phyloP scores from a whole-genome alignment of 192 early-diverging fungal genomes.

The Borealophlyctis nickersoniae region DNA sequence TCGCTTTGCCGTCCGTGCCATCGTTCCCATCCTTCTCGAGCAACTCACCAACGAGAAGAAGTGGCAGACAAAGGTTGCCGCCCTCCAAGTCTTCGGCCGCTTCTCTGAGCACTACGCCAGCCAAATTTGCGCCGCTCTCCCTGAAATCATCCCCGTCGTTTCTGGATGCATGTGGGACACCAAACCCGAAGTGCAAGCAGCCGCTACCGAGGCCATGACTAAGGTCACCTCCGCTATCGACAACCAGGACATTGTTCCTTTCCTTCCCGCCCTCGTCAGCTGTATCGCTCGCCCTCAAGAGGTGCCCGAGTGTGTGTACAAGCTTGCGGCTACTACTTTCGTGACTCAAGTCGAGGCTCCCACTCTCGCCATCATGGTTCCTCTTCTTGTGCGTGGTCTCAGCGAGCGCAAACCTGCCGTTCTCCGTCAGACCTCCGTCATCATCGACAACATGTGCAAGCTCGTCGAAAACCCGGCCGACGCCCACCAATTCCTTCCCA shows the following conservation, averaged over 20 bases:
- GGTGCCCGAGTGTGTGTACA: constrained; percentile 73
- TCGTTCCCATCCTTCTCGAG: constrained; percentile 64
- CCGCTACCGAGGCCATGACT: constrained; percentile 65
- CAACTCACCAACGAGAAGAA: constrained; percentile 73
- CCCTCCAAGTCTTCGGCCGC: constrained; percentile 42
- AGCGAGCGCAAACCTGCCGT: constrained; percentile 68
- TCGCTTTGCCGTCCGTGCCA: constrained; percentile 38
- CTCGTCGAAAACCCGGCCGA: constrained; percentile 78
- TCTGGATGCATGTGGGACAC: constrained; percentile 80
- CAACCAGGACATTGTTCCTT: constrained; percentile 77
- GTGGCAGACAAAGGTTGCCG: constrained; percentile 67
- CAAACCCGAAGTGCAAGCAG: constrained; percentile 66
- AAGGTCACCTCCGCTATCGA: constrained; percentile 67
- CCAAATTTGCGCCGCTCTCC: constrained; percentile 45
- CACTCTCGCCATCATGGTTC: constrained; percentile 78
- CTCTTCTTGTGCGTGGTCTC: constrained; percentile 67
- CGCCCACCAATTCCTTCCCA: constrained; percentile 76
- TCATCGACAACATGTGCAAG: constrained; percentile 92
- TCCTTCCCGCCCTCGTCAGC: constrained; percentile 69
- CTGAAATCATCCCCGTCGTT: constrained; percentile 68
- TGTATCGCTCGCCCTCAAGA: constrained; percentile 77
- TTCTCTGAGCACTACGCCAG: constrained; percentile 45
- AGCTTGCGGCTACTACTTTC: constrained; percentile 77
- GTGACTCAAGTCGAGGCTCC: constrained; percentile 69
- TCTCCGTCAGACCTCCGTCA: constrained; percentile 71